Base-by-base conservation (phyloP, 192 early-diverging fungal genomes). In the Martensiomyces pterosporus region DNA sequence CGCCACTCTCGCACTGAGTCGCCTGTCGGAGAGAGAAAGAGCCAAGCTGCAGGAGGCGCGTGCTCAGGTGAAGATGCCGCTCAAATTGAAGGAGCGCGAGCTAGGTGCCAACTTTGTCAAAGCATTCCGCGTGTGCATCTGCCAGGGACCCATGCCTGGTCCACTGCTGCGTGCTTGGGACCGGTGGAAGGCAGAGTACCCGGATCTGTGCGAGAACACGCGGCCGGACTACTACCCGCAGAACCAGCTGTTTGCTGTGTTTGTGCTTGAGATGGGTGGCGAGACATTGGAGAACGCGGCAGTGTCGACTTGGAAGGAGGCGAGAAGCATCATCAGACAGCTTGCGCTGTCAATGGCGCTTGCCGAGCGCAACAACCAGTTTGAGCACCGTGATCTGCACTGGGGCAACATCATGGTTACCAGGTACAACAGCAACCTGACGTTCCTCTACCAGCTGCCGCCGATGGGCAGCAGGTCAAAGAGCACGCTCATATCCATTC, bases 251-350 rank as follows among this genome's bases (percentile, higher is more conserved):
- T 91, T 85, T 55, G 79, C 79, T 9, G 79, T 91, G 14, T 72
- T 91, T 45, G 61, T 88, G 4, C 61, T 92, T 22, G 81, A 79
- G 12, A 74, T 90, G 67, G 88, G 82, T 6, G 92, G 92, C 8
- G 63, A 78, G 35, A 84, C 87, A 37, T 71, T 94, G 22, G 76
- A 79, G 33, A 76, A 64, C 41, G 52, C 70, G 1, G 15, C 32
- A 9, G 63, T 77, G 15, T 63, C 69, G 54, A 80, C 75, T 24
- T 91, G 83, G 82, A 68, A 67, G 16, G 79, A 81, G 37, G 83
- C 85, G 0, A 80, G 80, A 57, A 80, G 77, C 32, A 67, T 89
- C 14, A 60, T 91, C 36, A 49, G 77, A 21, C 92, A 94, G 46
- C 55, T 90, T 7, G 67, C 75, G 0, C 39, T 80, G 47, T 65